Evolutionary conservation across 805 yeast genomes (phyloP).

Genomic region (Metschnikowia reukaufii): DNA sequence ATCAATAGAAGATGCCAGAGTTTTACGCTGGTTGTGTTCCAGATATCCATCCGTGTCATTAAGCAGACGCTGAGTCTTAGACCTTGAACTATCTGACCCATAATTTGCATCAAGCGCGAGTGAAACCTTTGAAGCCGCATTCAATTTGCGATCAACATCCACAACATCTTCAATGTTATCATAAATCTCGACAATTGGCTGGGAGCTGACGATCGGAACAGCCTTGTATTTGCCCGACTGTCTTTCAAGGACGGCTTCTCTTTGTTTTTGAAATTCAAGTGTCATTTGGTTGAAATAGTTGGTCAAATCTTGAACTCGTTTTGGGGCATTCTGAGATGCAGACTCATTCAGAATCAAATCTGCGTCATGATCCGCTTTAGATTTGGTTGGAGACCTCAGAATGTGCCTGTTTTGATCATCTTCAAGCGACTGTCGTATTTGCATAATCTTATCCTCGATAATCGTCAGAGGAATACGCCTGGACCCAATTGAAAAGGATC

Average conservation of each 20-base stretch:
- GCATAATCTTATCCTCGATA: constrained; percentile 21
- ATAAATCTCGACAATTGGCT: constrained; percentile 89
- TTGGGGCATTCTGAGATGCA: constrained; percentile 16
- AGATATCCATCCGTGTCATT: background rate
- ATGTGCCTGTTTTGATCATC: constrained; percentile 17
- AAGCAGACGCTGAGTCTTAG: background rate
- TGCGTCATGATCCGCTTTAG: constrained; percentile 7
- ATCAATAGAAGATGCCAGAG: background rate
- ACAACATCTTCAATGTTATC: constrained; percentile 88
- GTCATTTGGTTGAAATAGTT: constrained; percentile 71
- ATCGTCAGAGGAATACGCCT: constrained; percentile 20
- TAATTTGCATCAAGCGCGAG: background rate
- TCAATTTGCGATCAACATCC: constrained; percentile 37
- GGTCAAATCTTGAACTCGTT: constrained; percentile 61
- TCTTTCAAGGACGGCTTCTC: constrained; percentile 67
- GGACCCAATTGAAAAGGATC: constrained; percentile 9
- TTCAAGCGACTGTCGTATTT: constrained; percentile 20
- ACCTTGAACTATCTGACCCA: constrained; percentile 1
- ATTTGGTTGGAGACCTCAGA: constrained; percentile 11
- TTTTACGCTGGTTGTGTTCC: background rate
- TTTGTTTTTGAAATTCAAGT: constrained; percentile 83
- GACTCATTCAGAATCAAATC: constrained; percentile 6
- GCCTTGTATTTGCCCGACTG: constrained; percentile 67
- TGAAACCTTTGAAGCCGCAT: background rate
- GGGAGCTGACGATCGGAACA: constrained; percentile 66